Evolutionary conservation across 345 rosid species (phyloP), one percentile per base, ranked within the genome.

Genomic region (Bruguiera sexangula): DNA sequence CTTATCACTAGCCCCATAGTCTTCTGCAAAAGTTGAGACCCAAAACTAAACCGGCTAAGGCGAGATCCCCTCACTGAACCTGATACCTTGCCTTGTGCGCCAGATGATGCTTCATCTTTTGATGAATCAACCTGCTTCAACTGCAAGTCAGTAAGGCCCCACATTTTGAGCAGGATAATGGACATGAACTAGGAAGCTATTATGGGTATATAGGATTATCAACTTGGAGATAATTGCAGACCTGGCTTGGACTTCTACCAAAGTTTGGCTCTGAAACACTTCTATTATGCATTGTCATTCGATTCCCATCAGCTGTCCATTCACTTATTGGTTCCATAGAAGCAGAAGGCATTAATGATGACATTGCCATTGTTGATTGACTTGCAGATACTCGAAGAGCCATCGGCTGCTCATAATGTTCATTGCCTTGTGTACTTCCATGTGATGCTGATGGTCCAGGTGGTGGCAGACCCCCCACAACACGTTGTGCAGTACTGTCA

Each of bases 211-310:
- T 21, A 22, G 22, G n/a, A 58, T 19, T 36, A 6, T 62, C 52
- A 73, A 63, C 53, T 65, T 67, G 50, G 56, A 65, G 22, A 43
- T 9, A 55, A 69, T 50, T 53, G 51, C 65, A 32, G 55, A 90
- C 96, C 96, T 90, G 92, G 82, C 84, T 84, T 2, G 96, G 93
- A 63, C 75, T 88, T 79, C 94, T 82, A 65, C 92, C 88, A 71
- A 90, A 76, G 78, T 90, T 85, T 32, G 96, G 96, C 73, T 90
- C 96, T 8, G 96, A 90, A 66, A 83, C 94, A 79, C 96, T 90
- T 80, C 96, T 83, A 62, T 75, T 85, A 63, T 83, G 86, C 81
- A 83, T 75, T 30, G 78, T 86, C 90, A 80, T 85, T 80, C 73
- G 83, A 76, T 57, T 84, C 65, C 83, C 87, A 80, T 82, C 93